These are phyloP conservation scores for Allantophomopsis lycopodina DNA, from an alignment of 2,329 filamentous ascomycete genomes.

Conservation along the genomic window DNA sequence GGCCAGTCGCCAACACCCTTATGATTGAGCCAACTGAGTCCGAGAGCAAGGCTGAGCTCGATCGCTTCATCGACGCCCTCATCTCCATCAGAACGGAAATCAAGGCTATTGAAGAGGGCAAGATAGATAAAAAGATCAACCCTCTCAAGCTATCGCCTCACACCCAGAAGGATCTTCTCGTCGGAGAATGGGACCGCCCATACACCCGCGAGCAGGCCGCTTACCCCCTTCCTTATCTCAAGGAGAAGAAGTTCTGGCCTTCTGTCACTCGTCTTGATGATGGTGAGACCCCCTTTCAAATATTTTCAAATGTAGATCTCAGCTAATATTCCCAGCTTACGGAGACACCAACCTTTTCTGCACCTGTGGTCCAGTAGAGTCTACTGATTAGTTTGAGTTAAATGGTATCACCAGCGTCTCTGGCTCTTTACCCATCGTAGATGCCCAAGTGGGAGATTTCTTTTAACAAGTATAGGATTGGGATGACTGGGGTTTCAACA, in stretches of 20 bases:
- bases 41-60: slow-evolving; percentile 82
- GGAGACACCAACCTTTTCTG: slow-evolving; percentile 91
- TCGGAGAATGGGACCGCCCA: slow-evolving; percentile 65
- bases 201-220: slow-evolving; percentile 76
- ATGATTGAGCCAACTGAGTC: slow-evolving; percentile 98
- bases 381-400: slow-evolving; percentile 10
- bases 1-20: slow-evolving; percentile 86
- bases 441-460: no score
- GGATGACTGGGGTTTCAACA: no score
- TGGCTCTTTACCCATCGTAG: slow-evolving; percentile 12
- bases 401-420: slow-evolving; percentile 10
- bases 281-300: slow-evolving; percentile 38
- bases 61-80: slow-evolving; percentile 83
- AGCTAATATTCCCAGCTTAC: slow-evolving; percentile 42
- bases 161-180: slow-evolving; percentile 66
- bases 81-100: slow-evolving; percentile 83
- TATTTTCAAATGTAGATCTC: not conserved
- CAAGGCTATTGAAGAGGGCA: slow-evolving; percentile 65
- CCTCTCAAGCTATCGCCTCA: slow-evolving; percentile 85
- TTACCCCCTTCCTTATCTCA: slow-evolving; percentile 69
- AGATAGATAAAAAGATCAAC: slow-evolving; percentile 61
- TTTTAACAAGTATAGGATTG: no score
- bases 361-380: slow-evolving; percentile 75
- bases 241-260: slow-evolving; percentile 98
- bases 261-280: slow-evolving; percentile 78